Percentiles rank a stretch among this genome's conserved stretches.
Conservation (phyloP, 805 yeast species). For the Kregervanrija fluxuum region DNA sequence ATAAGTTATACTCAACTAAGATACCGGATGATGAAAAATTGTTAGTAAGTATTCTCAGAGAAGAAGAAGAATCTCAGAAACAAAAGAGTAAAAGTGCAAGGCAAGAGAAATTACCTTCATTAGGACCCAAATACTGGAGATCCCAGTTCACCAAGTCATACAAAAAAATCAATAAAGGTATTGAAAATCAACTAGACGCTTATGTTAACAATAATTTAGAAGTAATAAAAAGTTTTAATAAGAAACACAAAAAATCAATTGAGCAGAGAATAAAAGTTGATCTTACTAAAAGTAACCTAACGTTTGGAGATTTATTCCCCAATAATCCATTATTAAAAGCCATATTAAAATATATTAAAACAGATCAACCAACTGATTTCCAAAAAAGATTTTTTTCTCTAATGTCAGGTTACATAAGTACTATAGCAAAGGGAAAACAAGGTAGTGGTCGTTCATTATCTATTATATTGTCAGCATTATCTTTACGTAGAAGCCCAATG, state of each 20-base stretch:
- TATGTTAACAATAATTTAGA: constrained; percentile 17
- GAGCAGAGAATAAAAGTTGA: constrained; percentile 19
- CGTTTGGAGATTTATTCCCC: constrained; percentile 16
- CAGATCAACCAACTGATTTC: constrained; percentile 20
- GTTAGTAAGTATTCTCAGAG: constrained; percentile 7
- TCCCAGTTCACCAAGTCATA: constrained; percentile 13
- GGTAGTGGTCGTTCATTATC: constrained; percentile 27
- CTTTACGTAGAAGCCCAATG: constrained; percentile 14
- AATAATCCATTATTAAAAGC: constrained; percentile 12
- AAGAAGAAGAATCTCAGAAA: constrained; percentile 1
- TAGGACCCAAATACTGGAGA: constrained; percentile 18
- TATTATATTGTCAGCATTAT: constrained; percentile 21
- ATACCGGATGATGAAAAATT: constrained; percentile 12
- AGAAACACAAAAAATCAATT: constrained; percentile 11
- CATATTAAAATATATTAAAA: constrained; percentile 11
- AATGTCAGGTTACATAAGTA: constrained; percentile 20
- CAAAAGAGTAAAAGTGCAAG: too few relatives aligned
- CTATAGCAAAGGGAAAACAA: constrained; percentile 25
- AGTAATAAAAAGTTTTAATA: constrained; percentile 21
- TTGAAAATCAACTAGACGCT: constrained; percentile 15
- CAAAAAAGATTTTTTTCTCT: constrained; percentile 25
- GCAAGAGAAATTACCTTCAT: not conserved
- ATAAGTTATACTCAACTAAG: not conserved
- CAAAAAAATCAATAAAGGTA: constrained; percentile 12
- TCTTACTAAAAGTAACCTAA: constrained; percentile 9